A percentile compares a stretch with the other conserved stretches of the same genome.
Conservation (phyloP, 495 filamentous ascomycete genomes). For the Amniculicola lignicola region DNA sequence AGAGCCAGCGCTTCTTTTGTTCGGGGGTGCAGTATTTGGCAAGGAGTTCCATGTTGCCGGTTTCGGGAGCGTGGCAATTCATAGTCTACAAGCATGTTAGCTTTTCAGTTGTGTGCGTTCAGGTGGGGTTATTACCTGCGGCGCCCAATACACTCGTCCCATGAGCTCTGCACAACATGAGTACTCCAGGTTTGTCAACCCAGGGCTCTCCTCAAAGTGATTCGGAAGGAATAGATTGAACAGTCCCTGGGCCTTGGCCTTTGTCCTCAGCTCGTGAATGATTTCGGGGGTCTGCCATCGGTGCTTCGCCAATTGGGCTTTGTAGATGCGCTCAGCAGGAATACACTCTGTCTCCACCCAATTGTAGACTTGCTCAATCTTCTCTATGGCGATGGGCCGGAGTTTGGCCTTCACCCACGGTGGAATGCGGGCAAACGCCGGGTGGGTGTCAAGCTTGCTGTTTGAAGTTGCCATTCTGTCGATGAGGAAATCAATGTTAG, state of each 20-base stretch:
- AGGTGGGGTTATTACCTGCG: conserved; percentile 34
- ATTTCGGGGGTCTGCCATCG: conserved; percentile 42
- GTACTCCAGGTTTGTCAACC: conserved; percentile 47
- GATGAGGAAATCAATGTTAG: background rate
- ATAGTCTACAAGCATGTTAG: conserved; percentile 35
- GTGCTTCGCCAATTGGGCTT: conserved; percentile 38
- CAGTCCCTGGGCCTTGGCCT: conserved; percentile 42
- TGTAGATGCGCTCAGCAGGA: conserved; percentile 43
- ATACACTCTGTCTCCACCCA: conserved; percentile 47
- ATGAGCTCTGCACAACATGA: conserved; percentile 45
- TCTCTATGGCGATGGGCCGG: conserved; percentile 40
- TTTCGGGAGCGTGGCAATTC: conserved; percentile 48
- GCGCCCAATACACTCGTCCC: conserved; percentile 44
- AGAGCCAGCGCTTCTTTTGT: conserved; percentile 45
- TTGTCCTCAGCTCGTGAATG: conserved; percentile 42
- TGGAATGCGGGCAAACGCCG: conserved; percentile 42
- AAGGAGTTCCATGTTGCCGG: conserved; percentile 46
- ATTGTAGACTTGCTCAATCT: conserved; percentile 42
- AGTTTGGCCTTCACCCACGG: conserved; percentile 45
- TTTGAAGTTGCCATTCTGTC: conserved; percentile 21
- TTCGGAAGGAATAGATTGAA: conserved; percentile 46
- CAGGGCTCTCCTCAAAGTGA: conserved; percentile 43
- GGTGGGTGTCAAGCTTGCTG: conserved; percentile 28
- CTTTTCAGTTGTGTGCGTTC: background rate
- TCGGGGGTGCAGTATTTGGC: conserved; percentile 46